Evolutionary conservation across 2,329 filamentous ascomycete genomes (phyloP), one percentile per base, ranked within the genome.

Genomic region (Fusarium armeniacum): DNA sequence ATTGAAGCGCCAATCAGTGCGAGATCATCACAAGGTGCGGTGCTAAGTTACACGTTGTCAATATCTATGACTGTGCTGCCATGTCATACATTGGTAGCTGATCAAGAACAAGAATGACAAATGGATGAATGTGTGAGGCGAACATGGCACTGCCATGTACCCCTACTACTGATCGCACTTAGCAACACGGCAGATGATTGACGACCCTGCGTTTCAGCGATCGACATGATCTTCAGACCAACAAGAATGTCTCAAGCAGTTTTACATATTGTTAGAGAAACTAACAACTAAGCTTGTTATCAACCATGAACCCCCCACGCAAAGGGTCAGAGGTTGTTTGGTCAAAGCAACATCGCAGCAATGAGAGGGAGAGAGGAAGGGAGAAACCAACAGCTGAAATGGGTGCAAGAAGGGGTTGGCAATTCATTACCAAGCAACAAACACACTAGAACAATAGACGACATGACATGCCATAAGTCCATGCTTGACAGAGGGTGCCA

Each of bases 191-290:
- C 51, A 64, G 40, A 24, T 28, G 20, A 30, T 40, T 41, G 46
- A 46, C 20, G 22, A 41, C 9, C 20, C 12, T 47, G 30, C 20
- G 20, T 43, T 52, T 53, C 26, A 32, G 13, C n/a, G 59, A 60
- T 60, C 40, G 50, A 47, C 53, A n/a, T 47, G 52, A 58, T 46
- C n/a, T 58, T 58, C 45, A 51, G 57, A 45, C 40, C 20, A 40
- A 15, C 33, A 24, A 64, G 33, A 30, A 36, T 41, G n/a, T 30
- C 22, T 26, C 49, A 20, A 18, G 35, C 40, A 52, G 30, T 36
- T 38, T 38, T 28, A 32, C 32, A 33, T 16, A 20, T 28, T 40
- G 22, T 61, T 36, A 36, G 51, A 54, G 20, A 38, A 40, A 16
- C 13, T 24, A 53, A 22, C 33, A 55, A 36, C 43, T 28, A 47